These are phyloP conservation scores for Colletotrichum cereale DNA, from an alignment of 2,329 filamentous ascomycete species.

Conservation along the genomic window DNA sequence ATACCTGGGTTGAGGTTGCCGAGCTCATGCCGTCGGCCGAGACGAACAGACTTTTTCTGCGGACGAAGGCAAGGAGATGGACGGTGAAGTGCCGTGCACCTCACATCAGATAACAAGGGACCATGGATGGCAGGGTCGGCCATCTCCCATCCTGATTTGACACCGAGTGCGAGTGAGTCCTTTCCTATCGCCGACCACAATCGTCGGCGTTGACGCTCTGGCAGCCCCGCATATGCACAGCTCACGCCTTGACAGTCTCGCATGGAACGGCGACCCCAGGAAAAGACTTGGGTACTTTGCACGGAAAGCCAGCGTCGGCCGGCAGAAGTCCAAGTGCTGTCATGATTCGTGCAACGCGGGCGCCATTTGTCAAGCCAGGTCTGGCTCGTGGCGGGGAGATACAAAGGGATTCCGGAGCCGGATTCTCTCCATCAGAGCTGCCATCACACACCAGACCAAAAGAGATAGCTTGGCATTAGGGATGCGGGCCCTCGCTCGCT, in stretches of 20 bases:
- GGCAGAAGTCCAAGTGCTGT: not conserved
- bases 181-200: not conserved
- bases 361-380: not conserved
- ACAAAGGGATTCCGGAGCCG: slow-evolving; percentile 30
- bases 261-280: slow-evolving; percentile 9
- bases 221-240: slow-evolving; percentile 7
- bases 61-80: not conserved
- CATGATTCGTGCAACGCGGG: not conserved
- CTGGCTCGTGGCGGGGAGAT: not conserved
- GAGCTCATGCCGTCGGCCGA: slow-evolving; percentile 26
- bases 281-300: slow-evolving; percentile 12
- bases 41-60: not conserved
- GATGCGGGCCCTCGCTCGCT: slow-evolving; percentile 13
- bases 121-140: not conserved
- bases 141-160: slow-evolving; percentile 6
- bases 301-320: not conserved
- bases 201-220: slow-evolving; percentile 4
- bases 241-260: slow-evolving; percentile 22
- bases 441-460: slow-evolving; percentile 17
- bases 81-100: not conserved
- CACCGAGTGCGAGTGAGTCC: not conserved
- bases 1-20: not conserved
- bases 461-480: not conserved
- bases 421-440: slow-evolving; percentile 1
- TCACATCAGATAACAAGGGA: slow-evolving; percentile 6